phyloP scores from a whole-genome alignment of 139 green algal genomes.

The Chlorella sp. region DNA sequence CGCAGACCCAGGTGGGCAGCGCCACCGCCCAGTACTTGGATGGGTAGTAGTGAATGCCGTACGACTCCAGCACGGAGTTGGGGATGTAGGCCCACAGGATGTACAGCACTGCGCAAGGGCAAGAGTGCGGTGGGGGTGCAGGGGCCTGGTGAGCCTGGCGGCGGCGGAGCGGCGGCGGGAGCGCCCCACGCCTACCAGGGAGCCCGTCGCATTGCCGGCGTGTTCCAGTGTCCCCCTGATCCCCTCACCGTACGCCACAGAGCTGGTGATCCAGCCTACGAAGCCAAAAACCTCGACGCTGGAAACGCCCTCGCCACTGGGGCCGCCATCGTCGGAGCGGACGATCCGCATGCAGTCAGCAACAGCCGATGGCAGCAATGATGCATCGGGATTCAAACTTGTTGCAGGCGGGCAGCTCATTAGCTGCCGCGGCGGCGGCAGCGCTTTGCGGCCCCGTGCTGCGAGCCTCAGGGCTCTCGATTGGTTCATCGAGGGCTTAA shows the following conservation, averaged over 20 bases:
- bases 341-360: no score
- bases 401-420: no score
- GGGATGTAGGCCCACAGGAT: constrained; percentile 72
- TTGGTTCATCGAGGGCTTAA: no score
- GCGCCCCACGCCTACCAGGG: background rate
- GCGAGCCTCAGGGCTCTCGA: no score
- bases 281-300: constrained; percentile 73
- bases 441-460: no score
- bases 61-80: constrained; percentile 42
- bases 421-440: no score
- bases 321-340: no score
- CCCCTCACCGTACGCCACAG: constrained; percentile 49
- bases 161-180: background rate
- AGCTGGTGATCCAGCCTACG: constrained; percentile 64
- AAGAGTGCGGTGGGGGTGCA: background rate
- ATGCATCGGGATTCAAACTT: no score
- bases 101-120: constrained; percentile 57
- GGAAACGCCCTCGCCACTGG: background rate
- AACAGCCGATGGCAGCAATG: no score
- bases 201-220: background rate
- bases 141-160: background rate
- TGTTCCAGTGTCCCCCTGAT: no score
- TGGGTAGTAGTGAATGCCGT: constrained; percentile 76
- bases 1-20: constrained; percentile 63
- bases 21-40: constrained; percentile 79